These are phyloP conservation scores for Aspergillus neotritici DNA, from an alignment of 2,329 filamentous ascomycete genomes.

Conservation along the genomic window DNA sequence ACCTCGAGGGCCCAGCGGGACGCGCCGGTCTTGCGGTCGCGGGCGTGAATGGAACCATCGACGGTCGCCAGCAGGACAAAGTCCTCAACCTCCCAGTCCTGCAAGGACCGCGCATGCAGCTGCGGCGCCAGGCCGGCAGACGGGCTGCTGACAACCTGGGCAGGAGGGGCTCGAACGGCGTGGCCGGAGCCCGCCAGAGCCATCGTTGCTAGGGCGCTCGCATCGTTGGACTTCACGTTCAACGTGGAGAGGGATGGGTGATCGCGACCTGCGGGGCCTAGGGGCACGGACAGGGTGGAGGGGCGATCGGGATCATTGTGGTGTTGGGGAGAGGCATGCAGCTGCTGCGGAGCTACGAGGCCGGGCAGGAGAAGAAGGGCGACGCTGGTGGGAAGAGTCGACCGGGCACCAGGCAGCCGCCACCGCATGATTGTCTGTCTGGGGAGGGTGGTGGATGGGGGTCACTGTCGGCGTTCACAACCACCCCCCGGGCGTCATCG, in stretches of 20 bases:
- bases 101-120: constrained; percentile 91
- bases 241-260: constrained; percentile 14
- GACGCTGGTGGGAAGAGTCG: constrained; percentile 52
- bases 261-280: constrained; percentile 18
- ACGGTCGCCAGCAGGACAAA: constrained; percentile 99
- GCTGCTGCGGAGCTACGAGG: constrained; percentile 62
- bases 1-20: constrained; percentile 80
- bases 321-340: constrained; percentile 21
- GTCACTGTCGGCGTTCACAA: no score
- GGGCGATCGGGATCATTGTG: constrained; percentile 25
- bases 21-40: constrained; percentile 78
- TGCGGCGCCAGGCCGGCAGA: constrained; percentile 69
- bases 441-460: no score
- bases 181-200: constrained; percentile 72
- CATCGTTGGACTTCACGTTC: constrained; percentile 53
- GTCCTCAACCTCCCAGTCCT: constrained; percentile 99
- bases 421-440: constrained; percentile 48
- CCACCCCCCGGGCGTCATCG: no score
- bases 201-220: constrained; percentile 95
- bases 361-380: constrained; percentile 55
- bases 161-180: constrained; percentile 92
- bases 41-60: constrained; percentile 91
- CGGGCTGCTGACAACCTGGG: constrained; percentile 56
- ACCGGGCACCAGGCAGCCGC: constrained; percentile 57
- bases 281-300: constrained; percentile 24